Base-by-base conservation (phyloP, 2,329 filamentous ascomycete species). In the Aspergillus eucalypticola region DNA sequence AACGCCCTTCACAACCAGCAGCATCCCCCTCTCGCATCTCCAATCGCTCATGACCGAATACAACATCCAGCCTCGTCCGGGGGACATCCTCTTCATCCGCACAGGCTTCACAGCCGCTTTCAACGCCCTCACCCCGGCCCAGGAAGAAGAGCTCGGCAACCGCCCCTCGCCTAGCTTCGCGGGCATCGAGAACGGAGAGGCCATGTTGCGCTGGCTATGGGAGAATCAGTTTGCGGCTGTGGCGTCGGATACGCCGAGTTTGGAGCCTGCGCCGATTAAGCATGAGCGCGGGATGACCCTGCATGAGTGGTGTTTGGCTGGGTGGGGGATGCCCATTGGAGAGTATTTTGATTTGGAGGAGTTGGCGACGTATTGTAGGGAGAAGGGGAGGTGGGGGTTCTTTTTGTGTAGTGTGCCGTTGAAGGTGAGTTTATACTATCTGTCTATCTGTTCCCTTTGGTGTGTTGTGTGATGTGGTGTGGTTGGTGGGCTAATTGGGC, bases 21-120 rank as follows among this genome's bases (percentile, higher is more conserved):
- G 73, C 1, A 84, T 87, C 53, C 74, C 81, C 0, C 67, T 82
- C 1, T 69, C 71, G 0, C 71, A 74, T 1, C 72, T 86, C 1
- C 70, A 80, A 52, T 71, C 76, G 23, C 75, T 84, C 8, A 80
- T 80, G 0, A 68, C 71, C 10, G 61, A 58, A 74, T 75, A 44
- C 77, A 84, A 64, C 74, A 76, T 19, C 76, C 78, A 0, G 69
- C 72, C 1, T 1, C 74, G 72, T 5, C 69, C 69, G 3, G 85
- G 85, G 13, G 85, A 88, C 60, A 83, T 88, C 29, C 75, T 88
- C 44, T 78, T 88, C 63, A 76, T 87, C 46, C 80, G 84, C 23
- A 80, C 80, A 0, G 84, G 84, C 8, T 86, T 81, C 73, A 78
- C 78, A 0, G 72, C 77, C 15, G 79, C 72, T 3, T 81, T 83